A percentile compares a stretch with the other conserved stretches of the same genome.
phyloP scores from a whole-genome alignment of 2,329 filamentous ascomycete species.

The Sclerotinia sclerotiorum region DNA sequence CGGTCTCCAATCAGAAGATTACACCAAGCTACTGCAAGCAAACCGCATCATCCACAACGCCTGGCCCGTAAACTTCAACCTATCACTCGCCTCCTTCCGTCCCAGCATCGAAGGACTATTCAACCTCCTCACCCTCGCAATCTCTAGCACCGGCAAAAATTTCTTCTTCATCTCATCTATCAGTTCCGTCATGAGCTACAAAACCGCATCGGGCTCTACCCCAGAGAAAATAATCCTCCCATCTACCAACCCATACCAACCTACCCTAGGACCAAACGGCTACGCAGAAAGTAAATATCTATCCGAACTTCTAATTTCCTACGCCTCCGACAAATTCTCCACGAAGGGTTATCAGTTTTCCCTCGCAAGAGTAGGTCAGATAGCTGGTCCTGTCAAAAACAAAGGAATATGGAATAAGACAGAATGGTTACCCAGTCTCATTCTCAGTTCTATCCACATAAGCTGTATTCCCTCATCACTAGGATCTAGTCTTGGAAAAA shows the following conservation, averaged over 20 bases:
- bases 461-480: background rate
- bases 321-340: constrained; percentile 41
- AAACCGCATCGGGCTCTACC: constrained; percentile 36
- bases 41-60: background rate
- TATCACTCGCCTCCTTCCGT: constrained; percentile 41
- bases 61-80: constrained; percentile 18
- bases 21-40: constrained; percentile 42
- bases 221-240: background rate
- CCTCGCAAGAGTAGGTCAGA: constrained; percentile 50
- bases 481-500: background rate
- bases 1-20: constrained; percentile 23
- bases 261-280: constrained; percentile 24
- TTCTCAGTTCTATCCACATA: constrained; percentile 9
- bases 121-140: constrained; percentile 40
- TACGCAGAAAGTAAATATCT: constrained; percentile 37
- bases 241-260: constrained; percentile 9
- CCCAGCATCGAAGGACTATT: constrained; percentile 42
- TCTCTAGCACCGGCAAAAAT: background rate
- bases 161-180: constrained; percentile 39
- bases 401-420: constrained; percentile 2
- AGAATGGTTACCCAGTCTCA: constrained; percentile 9
- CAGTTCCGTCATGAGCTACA: constrained; percentile 30
- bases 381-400: constrained; percentile 41
- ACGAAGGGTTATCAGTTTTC: constrained; percentile 40
- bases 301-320: constrained; percentile 45